These are phyloP conservation scores for Puccinia hordei DNA, from an alignment of 1,284 basidiomycete species.

Conservation along the genomic window DNA sequence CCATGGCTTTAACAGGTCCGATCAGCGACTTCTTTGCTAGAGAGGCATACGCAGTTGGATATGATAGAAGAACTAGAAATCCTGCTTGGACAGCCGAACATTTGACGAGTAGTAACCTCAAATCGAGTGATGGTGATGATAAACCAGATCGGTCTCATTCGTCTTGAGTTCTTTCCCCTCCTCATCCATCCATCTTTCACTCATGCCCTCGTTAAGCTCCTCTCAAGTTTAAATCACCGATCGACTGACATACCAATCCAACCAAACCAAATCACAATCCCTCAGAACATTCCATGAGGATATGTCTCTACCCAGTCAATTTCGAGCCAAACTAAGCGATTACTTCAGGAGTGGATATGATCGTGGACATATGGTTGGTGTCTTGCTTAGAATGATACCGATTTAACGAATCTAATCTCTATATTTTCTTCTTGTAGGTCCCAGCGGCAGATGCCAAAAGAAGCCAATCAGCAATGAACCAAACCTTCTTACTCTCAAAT, in stretches of 20 bases:
- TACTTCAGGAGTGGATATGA: conserved; percentile 93
- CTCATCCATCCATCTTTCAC: not conserved
- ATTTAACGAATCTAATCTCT: not conserved
- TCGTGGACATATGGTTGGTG: conserved; percentile 81
- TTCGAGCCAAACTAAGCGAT: conserved; percentile 82
- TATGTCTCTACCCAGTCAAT: conserved; percentile 71
- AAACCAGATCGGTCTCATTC: conserved; percentile 51
- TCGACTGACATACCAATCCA: conserved; percentile 61
- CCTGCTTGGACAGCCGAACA: conserved; percentile 70
- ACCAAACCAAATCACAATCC: not conserved
- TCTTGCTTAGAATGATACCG: not conserved
- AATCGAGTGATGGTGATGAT: conserved; percentile 34
- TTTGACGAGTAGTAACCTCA: conserved; percentile 49
- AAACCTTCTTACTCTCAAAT: conserved; percentile 92
- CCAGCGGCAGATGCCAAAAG: conserved; percentile 95
- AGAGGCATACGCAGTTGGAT: conserved; percentile 81
- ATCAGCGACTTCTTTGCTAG: conserved; percentile 76
- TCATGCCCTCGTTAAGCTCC: not conserved
- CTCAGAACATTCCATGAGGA: conserved; percentile 76
- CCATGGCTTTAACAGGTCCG: conserved; percentile 66
- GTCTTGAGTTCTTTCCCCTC: conserved; percentile 31
- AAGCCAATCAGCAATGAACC: conserved; percentile 83
- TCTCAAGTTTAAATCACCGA: conserved; percentile 63
- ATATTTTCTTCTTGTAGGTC: conserved; percentile 19
- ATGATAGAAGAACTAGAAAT: conserved; percentile 86